Base-by-base conservation (phyloP, 1,284 basidiomycete species). In the Thecaphora thlaspeos region DNA sequence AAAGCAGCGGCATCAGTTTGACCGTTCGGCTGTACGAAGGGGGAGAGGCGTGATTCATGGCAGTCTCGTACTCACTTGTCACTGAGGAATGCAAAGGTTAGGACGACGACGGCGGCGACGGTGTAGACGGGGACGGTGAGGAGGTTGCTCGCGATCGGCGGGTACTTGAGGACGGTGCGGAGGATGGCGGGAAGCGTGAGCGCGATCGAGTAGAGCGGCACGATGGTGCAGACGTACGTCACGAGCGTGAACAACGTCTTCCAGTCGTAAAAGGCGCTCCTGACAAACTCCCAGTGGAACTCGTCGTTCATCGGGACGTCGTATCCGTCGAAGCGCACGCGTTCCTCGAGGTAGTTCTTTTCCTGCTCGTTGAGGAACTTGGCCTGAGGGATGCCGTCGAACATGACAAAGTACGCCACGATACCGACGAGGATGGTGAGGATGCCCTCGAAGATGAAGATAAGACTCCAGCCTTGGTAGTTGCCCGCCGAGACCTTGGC, bases 381-480 rank as follows among this genome's bases (percentile, higher is more conserved):
- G n/a, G 65, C 64, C 43, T 56, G 53, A 45, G 63, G 55, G 46
- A 70, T 37, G 39, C 55, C 56, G 48, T 62, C 56, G 36, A 62
- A 62, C 42, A 70, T 54, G 2, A 60, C 21, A 36, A 71, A 72
- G 50, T 63, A 78, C 8, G 79, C 72, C 4, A 68, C 54, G 38
- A 80, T 57, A 42, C 81, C 81, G 32, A 78, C 72, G 17, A 79
- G 44, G 49, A 80, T 77, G 1, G 81, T 81, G 0, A 81, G 80
- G 19, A 79, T 75, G 46, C 82, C 83, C 58, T 83, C 83, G 39
- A 83, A 75, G 51, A 83, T 77, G 76, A 83, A 83, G 22, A 68
- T 62, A 34, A 44, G 59, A 1, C 19, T 37, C 67, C 67, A 69
- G 0, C 59, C 58, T 21, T 59, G n/a, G 48, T 52, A 58, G 14